A percentile compares a stretch with the other conserved stretches of the same genome.
phyloP scores from a whole-genome alignment of 768 basidiomycete species.

The Tulasnella sp. region DNA sequence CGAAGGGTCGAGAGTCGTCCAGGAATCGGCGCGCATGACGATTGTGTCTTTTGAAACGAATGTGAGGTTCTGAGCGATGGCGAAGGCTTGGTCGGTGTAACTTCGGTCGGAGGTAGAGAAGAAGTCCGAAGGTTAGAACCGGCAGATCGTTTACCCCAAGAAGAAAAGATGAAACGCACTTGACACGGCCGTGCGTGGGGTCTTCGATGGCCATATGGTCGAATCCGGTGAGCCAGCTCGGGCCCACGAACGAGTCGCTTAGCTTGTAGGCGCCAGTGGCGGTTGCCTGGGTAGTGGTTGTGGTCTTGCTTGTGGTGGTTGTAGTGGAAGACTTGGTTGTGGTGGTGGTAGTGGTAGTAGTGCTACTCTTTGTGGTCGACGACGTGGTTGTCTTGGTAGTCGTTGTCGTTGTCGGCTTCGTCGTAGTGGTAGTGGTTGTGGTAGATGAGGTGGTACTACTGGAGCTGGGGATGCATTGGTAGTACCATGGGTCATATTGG shows the following conservation, averaged over 20 bases:
- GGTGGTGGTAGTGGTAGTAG: not conserved
- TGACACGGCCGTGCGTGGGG: constrained; percentile 39
- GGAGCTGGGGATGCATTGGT: not conserved
- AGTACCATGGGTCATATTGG: not conserved
- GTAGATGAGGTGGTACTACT: too few relatives aligned
- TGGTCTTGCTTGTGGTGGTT: not conserved
- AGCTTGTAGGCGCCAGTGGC: constrained; percentile 29
- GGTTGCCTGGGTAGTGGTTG: not conserved
- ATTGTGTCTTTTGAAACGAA: too few relatives aligned
- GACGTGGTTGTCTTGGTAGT: not conserved
- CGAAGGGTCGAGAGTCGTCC: constrained; percentile 28
- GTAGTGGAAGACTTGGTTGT: not conserved
- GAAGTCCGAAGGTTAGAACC: not conserved
- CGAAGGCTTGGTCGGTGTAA: constrained; percentile 27
- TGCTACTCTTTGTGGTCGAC: not conserved
- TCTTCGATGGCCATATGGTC: constrained; percentile 34
- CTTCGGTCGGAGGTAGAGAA: not conserved
- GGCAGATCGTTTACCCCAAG: not conserved
- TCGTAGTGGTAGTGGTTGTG: not conserved
- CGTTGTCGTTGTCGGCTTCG: not conserved
- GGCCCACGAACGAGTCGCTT: constrained; percentile 37
- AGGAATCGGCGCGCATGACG: not conserved
- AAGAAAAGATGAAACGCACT: constrained; percentile 26
- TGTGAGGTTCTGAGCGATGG: constrained; percentile 5
- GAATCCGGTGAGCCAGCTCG: constrained; percentile 36